Evolutionary conservation across 2,329 filamentous ascomycete genomes (phyloP).

Genomic region (Aspergillus pseudoviridinutans): DNA sequence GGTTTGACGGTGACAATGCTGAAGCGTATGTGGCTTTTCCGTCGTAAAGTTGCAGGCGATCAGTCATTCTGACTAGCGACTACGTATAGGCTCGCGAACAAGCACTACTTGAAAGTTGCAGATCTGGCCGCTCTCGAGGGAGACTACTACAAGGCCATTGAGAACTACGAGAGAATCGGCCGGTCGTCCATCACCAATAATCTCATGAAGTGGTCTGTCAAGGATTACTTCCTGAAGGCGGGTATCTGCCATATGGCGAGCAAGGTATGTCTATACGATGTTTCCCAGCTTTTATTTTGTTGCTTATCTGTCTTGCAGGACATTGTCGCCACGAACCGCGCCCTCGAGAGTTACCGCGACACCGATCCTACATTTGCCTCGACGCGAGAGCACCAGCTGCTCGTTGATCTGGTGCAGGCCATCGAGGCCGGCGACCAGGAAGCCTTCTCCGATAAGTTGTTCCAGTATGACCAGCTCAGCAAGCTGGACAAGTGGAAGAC

Average conservation of each 20-base stretch:
- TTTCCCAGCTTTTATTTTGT: background rate
- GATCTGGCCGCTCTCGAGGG: conserved; percentile 77
- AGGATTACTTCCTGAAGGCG: conserved; percentile 92
- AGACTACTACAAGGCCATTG: conserved; percentile 80
- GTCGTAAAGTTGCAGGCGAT: background rate
- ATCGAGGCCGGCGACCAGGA: conserved; percentile 77
- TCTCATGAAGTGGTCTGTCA: conserved; percentile 88
- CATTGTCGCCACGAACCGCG: conserved; percentile 71
- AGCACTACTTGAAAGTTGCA: conserved; percentile 86
- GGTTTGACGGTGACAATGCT: conserved; percentile 86
- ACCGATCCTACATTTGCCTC: conserved; percentile 71
- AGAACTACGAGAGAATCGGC: conserved; percentile 80
- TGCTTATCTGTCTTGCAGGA: conserved; percentile 47
- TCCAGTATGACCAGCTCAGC: conserved; percentile 85
- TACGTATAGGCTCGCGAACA: conserved; percentile 71
- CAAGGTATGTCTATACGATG: conserved; percentile 33
- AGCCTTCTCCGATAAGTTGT: conserved; percentile 78
- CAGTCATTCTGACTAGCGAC: background rate
- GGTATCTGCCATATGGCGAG: conserved; percentile 81
- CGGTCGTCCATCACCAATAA: conserved; percentile 78
- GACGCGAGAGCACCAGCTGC: conserved; percentile 76
- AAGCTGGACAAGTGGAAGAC: conserved; percentile 98
- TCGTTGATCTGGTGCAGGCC: conserved; percentile 70
- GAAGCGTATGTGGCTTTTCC: conserved; percentile 56
- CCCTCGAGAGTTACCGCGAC: conserved; percentile 77